Evolutionary conservation across 805 yeast genomes (phyloP).

Genomic region (Tetrapisispora taiwanensis): DNA sequence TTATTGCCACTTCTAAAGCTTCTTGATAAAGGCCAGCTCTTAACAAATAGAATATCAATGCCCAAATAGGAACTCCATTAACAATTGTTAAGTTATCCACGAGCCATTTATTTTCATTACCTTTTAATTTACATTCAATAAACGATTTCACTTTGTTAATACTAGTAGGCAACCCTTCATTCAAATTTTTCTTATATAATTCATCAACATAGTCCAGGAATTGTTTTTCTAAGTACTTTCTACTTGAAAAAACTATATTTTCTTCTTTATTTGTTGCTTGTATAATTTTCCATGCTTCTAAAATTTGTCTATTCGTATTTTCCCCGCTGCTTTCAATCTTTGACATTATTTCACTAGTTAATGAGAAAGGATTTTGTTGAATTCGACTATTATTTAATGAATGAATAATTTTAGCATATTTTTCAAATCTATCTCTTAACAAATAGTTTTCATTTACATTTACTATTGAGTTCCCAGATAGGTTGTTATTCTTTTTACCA

Average conservation of each 20-base stretch:
- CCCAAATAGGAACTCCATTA: conserved; percentile 93
- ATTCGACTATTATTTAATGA: conserved; percentile 63
- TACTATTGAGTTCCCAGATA: conserved; percentile 28
- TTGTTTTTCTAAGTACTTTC: conserved; percentile 59
- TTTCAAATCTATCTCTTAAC: conserved; percentile 51
- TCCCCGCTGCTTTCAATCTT: conserved; percentile 50
- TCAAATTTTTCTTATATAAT: conserved; percentile 1
- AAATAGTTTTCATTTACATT: conserved; percentile 36
- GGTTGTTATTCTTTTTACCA: conserved; percentile 7
- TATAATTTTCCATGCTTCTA: conserved; percentile 66
- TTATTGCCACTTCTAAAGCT: conserved; percentile 58
- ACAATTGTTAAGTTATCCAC: conserved; percentile 49
- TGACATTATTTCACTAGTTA: conserved; percentile 51
- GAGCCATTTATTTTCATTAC: conserved; percentile 40
- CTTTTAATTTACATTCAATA: conserved; percentile 38
- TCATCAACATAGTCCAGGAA: conserved; percentile 64
- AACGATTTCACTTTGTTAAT: conserved; percentile 62
- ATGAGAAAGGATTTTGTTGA: conserved; percentile 37
- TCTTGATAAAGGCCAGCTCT: conserved; percentile 78
- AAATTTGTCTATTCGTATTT: conserved; percentile 56
- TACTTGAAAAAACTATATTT: conserved; percentile 45
- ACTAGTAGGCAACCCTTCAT: conserved; percentile 58
- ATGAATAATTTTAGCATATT: conserved; percentile 61
- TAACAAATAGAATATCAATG: conserved; percentile 69
- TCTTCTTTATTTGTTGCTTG: conserved; percentile 26